Percentiles rank a stretch among this genome's conserved stretches.
Evolutionary conservation across 345 rosid genomes (phyloP).

Genomic region (Litchi chinensis): DNA sequence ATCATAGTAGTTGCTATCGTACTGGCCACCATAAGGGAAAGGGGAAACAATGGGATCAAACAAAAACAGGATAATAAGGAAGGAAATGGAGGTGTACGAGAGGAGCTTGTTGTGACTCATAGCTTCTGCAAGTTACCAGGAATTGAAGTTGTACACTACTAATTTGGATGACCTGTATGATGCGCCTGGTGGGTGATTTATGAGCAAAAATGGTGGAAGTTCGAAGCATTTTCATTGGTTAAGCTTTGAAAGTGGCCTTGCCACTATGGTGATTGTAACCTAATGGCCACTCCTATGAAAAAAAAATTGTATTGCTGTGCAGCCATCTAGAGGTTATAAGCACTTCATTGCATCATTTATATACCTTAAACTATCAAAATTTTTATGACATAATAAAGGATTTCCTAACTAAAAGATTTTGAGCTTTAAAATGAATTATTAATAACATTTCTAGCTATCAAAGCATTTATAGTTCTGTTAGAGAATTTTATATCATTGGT

Average conservation of each 20-base stretch:
- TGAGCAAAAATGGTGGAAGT: conserved; percentile 20
- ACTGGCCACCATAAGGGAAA: conserved; percentile 29
- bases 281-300: conserved; percentile 29
- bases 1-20: conserved; percentile 57
- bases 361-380: not conserved
- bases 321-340: not conserved
- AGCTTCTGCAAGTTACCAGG: not conserved
- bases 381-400: conserved; percentile 1
- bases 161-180: conserved; percentile 9
- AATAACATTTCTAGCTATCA: not conserved
- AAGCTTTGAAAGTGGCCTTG: conserved; percentile 30
- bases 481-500: no score
- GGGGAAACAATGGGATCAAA: conserved; percentile 18
- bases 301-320: not conserved
- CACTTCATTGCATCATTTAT: not conserved
- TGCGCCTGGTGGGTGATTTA: conserved; percentile 24
- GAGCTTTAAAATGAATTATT: not conserved
- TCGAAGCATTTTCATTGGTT: conserved; percentile 33
- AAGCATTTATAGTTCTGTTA: no score
- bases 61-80: conserved; percentile 20
- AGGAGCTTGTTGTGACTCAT: conserved; percentile 31
- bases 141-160: not conserved
- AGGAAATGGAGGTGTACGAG: conserved; percentile 15
- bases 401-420: not conserved
- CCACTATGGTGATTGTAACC: conserved; percentile 34